phyloP scores from a whole-genome alignment of 139 green algal genomes.

The Chlorella sp. region DNA sequence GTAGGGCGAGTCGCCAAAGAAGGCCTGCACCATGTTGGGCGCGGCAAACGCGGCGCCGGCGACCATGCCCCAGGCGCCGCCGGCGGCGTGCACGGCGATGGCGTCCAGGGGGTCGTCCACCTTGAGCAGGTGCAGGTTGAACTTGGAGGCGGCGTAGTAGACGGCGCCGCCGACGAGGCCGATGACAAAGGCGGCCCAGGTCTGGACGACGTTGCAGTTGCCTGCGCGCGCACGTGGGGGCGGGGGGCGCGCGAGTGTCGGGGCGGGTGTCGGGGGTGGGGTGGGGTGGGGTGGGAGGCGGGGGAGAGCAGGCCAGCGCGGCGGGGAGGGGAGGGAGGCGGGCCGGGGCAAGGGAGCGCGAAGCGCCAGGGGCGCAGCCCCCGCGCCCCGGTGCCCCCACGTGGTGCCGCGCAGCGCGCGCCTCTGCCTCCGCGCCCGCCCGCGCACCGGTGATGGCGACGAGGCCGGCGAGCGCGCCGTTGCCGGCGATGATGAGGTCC shows the following conservation, averaged over 20 bases:
- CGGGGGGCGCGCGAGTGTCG: not conserved
- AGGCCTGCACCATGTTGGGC: slow-evolving; percentile 40
- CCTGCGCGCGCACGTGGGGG: not conserved
- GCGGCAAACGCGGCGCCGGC: slow-evolving; percentile 61
- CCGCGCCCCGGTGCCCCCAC: too few species aligned
- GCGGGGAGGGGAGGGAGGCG: too few species aligned
- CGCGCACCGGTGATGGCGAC: slow-evolving; percentile 81
- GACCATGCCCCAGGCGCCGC: slow-evolving; percentile 64
- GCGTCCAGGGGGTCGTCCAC: slow-evolving; percentile 82
- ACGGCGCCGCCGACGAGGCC: slow-evolving; percentile 63
- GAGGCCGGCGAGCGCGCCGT: slow-evolving; percentile 79
- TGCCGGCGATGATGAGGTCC: slow-evolving; percentile 82
- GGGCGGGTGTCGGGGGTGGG: not conserved
- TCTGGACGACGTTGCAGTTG: slow-evolving; percentile 64
- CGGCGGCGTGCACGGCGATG: slow-evolving; percentile 77
- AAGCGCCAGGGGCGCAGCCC: too few species aligned
- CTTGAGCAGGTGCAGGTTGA: slow-evolving; percentile 46
- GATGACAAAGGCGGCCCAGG: slow-evolving; percentile 84
- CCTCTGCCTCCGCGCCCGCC: too few species aligned
- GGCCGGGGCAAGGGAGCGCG: not conserved
- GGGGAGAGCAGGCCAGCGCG: not conserved
- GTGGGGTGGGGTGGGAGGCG: not conserved
- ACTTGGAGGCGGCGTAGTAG: slow-evolving; percentile 50
- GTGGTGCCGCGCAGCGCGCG: too few species aligned
- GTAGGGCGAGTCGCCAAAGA: slow-evolving; percentile 38